Base-by-base conservation (phyloP, 805 yeast genomes). In the Jamesozyma hellenica region DNA sequence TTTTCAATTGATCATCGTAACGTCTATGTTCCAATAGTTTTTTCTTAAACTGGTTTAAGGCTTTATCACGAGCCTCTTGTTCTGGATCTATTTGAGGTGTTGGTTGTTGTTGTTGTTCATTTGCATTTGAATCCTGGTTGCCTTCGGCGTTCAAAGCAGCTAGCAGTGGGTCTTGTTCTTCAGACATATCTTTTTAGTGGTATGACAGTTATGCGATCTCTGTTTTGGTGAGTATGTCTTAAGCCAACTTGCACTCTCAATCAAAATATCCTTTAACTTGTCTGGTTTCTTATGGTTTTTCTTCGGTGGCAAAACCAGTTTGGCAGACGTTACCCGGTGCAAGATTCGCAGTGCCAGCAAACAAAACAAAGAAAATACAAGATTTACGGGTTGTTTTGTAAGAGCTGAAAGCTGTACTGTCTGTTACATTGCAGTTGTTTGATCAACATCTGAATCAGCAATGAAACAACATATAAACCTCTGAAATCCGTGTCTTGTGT, bases 1-100 rank as follows among this genome's bases (percentile, higher is more conserved):
- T 86, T 61, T 86, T 90, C 53, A 92, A 71, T 54, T 86, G 77
- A 33, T 94, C 84, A 58, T 90, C 96, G 84, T 94, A 86, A 55
- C 86, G 84, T 57, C 95, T 77, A 64, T 92, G 98, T 54, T 92
- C 96, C 52, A 83, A 68, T 53, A 92, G 71, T 63, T 86, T 88
- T 59, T 79, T 79, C 60, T 86, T 87, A 63, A 85, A 83, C 45
- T 78, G 82, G 29, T 71, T 66, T 45, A 92, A 64, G 13, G 96
- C 94, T 49, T 76, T 74, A 45, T 79, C 80, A 51, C 94, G 77
- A 9, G 63, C 60, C 28, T 55, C 61, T 27, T 44, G 51, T 50
- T 81, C 94, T 6, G 76, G 76, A 45, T 82, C 85, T 30, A 65
- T 67, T 12, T 72, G 64, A 19, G 67, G 52, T 11, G 50, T 51